Percentiles rank a stretch among this genome's conserved stretches.
phyloP scores from a whole-genome alignment of 2,329 filamentous ascomycete species.

The Helicocarpus griseus region DNA sequence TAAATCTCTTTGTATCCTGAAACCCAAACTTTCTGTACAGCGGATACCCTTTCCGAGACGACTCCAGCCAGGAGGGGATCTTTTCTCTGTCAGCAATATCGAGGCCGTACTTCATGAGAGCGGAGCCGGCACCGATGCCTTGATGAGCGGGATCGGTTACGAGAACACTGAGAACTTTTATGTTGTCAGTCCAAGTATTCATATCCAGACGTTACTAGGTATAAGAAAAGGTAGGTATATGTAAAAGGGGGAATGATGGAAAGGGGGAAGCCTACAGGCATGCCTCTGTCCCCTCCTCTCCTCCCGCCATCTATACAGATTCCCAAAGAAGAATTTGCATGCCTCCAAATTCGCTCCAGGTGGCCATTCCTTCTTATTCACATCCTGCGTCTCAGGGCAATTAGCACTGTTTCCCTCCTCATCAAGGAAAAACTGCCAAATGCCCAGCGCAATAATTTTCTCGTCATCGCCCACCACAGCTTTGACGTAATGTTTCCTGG shows the following conservation, averaged over 20 bases:
- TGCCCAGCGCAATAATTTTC: slow-evolving; percentile 11
- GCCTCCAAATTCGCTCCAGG: slow-evolving; percentile 9
- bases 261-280: slow-evolving; percentile 7
- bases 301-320: slow-evolving; percentile 8
- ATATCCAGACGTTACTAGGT: too few species aligned
- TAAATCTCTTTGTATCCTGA: slow-evolving; percentile 12
- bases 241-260: background rate
- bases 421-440: slow-evolving; percentile 13
- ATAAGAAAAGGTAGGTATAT: background rate
- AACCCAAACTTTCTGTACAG: slow-evolving; percentile 23
- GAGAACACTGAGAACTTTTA: slow-evolving; percentile 22
- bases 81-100: slow-evolving; percentile 14
- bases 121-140: slow-evolving; percentile 19
- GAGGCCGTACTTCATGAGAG: slow-evolving; percentile 18
- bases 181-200: too few species aligned
- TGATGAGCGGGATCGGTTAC: slow-evolving; percentile 23
- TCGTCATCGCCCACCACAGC: slow-evolving; percentile 7
- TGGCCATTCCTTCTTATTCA: slow-evolving; percentile 8
- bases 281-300: slow-evolving; percentile 9
- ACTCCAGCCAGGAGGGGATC: slow-evolving; percentile 18
- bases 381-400: slow-evolving; percentile 8
- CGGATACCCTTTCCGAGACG: slow-evolving; percentile 16
- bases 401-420: slow-evolving; percentile 5
- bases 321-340: slow-evolving; percentile 10
- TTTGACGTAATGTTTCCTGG: background rate